Conservation (phyloP, 1,284 basidiomycete species). For the Abortiporus biennis region DNA sequence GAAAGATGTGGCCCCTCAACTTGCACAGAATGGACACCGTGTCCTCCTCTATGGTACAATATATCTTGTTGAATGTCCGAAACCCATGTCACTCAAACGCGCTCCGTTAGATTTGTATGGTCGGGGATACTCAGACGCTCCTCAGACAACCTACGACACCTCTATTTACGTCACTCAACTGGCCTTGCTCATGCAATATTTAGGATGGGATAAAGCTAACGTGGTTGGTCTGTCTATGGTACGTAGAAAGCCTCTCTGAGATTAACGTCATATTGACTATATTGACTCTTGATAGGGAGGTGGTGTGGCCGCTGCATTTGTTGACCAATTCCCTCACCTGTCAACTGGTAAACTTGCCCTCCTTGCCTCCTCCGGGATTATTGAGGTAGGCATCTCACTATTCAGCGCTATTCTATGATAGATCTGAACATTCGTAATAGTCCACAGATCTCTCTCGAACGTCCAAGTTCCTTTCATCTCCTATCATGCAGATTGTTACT, state of each 20-base stretch:
- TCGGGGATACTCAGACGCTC: constrained; percentile 75
- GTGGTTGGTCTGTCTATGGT: constrained; percentile 74
- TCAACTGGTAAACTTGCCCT: constrained; percentile 58
- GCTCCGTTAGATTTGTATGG: constrained; percentile 63
- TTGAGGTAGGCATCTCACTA: constrained; percentile 39
- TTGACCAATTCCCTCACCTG: constrained; percentile 62
- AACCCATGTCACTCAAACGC: neutral
- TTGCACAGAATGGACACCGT: constrained; percentile 60
- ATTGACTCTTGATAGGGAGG: constrained; percentile 48
- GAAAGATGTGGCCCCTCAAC: constrained; percentile 61
- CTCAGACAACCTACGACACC: constrained; percentile 55
- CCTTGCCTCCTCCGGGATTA: constrained; percentile 60
- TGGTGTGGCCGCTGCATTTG: constrained; percentile 63
- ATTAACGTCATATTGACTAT: neutral
- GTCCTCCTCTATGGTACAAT: constrained; percentile 64
- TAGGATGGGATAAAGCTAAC: constrained; percentile 60
- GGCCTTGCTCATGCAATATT: constrained; percentile 72
- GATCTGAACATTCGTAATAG: constrained; percentile 28
- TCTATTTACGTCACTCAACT: constrained; percentile 67
- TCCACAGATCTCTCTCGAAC: constrained; percentile 62
- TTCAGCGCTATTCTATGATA: constrained; percentile 1
- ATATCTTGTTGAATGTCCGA: neutral
- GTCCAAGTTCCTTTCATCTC: constrained; percentile 67
- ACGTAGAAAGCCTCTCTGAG: constrained; percentile 12
- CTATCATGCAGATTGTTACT: constrained; percentile 55